Conservation (phyloP, 192 early-diverging fungal species). For the Gorgonomyces haynaldii region DNA sequence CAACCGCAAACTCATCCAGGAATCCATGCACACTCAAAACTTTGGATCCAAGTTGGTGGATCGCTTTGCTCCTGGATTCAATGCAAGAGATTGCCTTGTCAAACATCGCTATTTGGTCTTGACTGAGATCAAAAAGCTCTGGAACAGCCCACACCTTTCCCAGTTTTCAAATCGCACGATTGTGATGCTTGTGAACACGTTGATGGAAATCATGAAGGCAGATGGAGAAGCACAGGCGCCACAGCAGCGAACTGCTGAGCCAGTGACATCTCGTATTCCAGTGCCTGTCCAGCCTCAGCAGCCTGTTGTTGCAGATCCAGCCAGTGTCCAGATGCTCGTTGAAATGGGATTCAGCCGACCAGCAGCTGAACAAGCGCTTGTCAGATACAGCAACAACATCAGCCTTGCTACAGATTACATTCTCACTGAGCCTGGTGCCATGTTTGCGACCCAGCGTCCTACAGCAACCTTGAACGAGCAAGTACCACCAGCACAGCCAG, state of each 20-base stretch:
- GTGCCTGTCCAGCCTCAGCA: conserved; percentile 8
- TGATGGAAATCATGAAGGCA: conserved; percentile 59
- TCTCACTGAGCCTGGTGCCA: conserved; percentile 51
- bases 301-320: conserved; percentile 46
- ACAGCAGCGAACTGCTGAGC: too few relatives aligned
- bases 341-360: conserved; percentile 80
- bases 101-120: conserved; percentile 48
- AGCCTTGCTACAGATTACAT: conserved; percentile 77
- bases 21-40: conserved; percentile 54
- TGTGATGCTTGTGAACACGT: conserved; percentile 44
- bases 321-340: conserved; percentile 54
- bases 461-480: too few relatives aligned
- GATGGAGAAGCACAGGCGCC: conserved; percentile 68
- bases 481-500: too few relatives aligned
- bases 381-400: conserved; percentile 64
- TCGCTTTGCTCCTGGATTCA: conserved; percentile 44
- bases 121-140: conserved; percentile 48
- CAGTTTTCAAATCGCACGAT: conserved; percentile 9
- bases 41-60: conserved; percentile 46
- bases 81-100: conserved; percentile 57
- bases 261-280: conserved; percentile 4
- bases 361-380: conserved; percentile 67
- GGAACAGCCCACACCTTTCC: conserved; percentile 34
- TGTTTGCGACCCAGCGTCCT: conserved; percentile 10
- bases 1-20: conserved; percentile 59